phyloP scores from a whole-genome alignment of 179 eudicot genomes.

The Carnegiea gigantea region DNA sequence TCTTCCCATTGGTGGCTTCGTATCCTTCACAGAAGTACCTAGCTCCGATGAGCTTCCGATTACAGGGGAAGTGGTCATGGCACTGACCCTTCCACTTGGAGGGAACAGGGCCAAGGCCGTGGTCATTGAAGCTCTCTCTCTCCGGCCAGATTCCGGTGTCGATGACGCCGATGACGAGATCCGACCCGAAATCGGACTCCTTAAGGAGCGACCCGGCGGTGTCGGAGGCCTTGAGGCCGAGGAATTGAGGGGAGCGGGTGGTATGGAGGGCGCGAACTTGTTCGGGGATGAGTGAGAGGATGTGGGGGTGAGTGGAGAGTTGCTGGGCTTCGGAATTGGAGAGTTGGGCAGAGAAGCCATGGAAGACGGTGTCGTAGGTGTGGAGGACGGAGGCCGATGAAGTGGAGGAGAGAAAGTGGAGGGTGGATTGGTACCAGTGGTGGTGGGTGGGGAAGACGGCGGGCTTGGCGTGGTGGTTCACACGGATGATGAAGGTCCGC shows the following conservation, averaged over 20 bases:
- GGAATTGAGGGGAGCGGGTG: conserved; percentile 78
- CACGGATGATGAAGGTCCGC: conserved; percentile 66
- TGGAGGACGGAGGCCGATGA: conserved; percentile 35
- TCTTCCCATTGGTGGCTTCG: conserved; percentile 71
- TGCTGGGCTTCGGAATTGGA: conserved; percentile 43
- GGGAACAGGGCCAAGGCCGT: conserved; percentile 50
- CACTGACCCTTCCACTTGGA: conserved; percentile 75
- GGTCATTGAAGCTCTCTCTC: conserved; percentile 67
- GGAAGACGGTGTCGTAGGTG: conserved; percentile 69
- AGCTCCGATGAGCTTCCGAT: conserved; percentile 80
- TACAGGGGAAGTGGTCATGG: conserved; percentile 52
- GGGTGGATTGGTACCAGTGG: conserved; percentile 81
- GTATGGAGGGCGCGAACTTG: conserved; percentile 63
- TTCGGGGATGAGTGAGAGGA: conserved; percentile 63
- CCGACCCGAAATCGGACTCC: conserved; percentile 83
- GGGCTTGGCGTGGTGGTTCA: conserved; percentile 61
- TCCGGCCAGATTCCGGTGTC: conserved; percentile 97
- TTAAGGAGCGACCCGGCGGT: conserved; percentile 49
- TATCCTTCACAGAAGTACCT: conserved; percentile 62
- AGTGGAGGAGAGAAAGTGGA: conserved; percentile 41
- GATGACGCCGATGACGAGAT: conserved; percentile 73
- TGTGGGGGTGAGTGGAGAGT: conserved; percentile 42
- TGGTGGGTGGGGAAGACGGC: conserved; percentile 65
- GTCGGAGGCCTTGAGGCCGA: conserved; percentile 51
- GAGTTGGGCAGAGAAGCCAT: conserved; percentile 79